A percentile compares a stretch with the other conserved stretches of the same genome.
phyloP scores from a whole-genome alignment of 768 basidiomycete genomes.

The Galerina sulciceps region DNA sequence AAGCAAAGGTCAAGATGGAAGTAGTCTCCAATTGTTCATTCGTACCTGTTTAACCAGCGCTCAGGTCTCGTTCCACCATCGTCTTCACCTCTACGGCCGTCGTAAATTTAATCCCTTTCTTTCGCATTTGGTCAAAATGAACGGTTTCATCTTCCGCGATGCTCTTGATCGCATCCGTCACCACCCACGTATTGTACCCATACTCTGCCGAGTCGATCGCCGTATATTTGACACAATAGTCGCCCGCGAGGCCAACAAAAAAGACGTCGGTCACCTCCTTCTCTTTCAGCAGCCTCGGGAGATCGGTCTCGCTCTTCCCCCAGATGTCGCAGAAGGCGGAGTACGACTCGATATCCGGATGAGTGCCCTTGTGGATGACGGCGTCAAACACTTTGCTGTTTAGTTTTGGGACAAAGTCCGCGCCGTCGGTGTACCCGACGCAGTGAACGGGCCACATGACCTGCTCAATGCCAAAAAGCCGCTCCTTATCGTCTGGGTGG shows the following conservation, averaged over 20 bases:
- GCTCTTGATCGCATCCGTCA: conserved; percentile 52
- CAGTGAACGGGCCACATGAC: conserved; percentile 86
- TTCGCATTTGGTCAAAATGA: conserved; percentile 39
- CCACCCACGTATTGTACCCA: conserved; percentile 54
- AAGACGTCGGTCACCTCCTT: conserved; percentile 60
- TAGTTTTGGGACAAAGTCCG: conserved; percentile 63
- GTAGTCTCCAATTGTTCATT: too few species aligned
- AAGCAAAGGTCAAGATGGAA: too few species aligned
- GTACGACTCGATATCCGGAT: conserved; percentile 73
- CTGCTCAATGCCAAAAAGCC: conserved; percentile 45
- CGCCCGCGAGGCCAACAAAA: conserved; percentile 73
- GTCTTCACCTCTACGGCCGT: conserved; percentile 24
- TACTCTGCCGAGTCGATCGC: conserved; percentile 57
- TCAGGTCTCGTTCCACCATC: not conserved
- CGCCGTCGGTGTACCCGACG: conserved; percentile 60
- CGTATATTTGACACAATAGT: conserved; percentile 74
- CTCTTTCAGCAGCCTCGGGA: conserved; percentile 45
- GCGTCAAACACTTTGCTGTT: conserved; percentile 41
- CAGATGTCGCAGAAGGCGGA: conserved; percentile 76
- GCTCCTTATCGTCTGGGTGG: conserved; percentile 40
- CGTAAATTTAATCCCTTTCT: conserved; percentile 33
- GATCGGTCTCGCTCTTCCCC: conserved; percentile 48
- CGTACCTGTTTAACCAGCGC: too few species aligned
- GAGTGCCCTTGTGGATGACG: conserved; percentile 57
- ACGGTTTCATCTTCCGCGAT: conserved; percentile 34